These are phyloP conservation scores for Takakia lepidozioides DNA, from an alignment of 225 moss, liverwort and hornwort species.

Conservation along the genomic window DNA sequence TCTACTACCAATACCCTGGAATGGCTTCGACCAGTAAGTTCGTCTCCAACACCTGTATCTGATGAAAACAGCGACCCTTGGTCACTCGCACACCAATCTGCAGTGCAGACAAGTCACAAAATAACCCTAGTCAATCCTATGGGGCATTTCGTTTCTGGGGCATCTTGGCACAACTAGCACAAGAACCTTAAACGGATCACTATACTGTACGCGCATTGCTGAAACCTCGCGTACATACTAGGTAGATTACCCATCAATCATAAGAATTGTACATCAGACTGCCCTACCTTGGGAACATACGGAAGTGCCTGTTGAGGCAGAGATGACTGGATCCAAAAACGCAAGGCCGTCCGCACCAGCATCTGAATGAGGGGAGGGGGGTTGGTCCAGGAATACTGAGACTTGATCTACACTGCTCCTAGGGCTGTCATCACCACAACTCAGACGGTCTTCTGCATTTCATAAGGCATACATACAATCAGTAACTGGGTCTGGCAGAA, in stretches of 20 bases:
- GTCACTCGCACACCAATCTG: slow-evolving; percentile 52
- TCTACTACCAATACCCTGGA: slow-evolving; percentile 36
- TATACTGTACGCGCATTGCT: no score
- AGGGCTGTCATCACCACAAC: slow-evolving; percentile 28
- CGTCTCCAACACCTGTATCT: slow-evolving; percentile 6
- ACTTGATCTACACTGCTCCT: slow-evolving; percentile 34
- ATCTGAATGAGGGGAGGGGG: slow-evolving; percentile 40
- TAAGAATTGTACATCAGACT: no score
- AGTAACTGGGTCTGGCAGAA: no score
- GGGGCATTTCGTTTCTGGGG: no score
- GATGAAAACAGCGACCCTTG: slow-evolving; percentile 14
- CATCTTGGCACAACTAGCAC: no score
- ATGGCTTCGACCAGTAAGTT: slow-evolving; percentile 12
- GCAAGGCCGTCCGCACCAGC: slow-evolving; percentile 18
- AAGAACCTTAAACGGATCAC: no score
- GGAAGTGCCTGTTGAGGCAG: slow-evolving; percentile 22
- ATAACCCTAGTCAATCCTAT: no score
- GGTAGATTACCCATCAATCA: no score
- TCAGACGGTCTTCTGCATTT: slow-evolving; percentile 28
- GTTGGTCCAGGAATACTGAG: slow-evolving; percentile 40
- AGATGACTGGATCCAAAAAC: slow-evolving; percentile 13
- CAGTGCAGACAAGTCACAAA: no score
- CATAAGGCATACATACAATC: no score
- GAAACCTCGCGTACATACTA: no score
- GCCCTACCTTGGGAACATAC: slow-evolving; percentile 25